Evolutionary conservation across 768 basidiomycete genomes (phyloP).

Genomic region (Phaeotremella fagi): DNA sequence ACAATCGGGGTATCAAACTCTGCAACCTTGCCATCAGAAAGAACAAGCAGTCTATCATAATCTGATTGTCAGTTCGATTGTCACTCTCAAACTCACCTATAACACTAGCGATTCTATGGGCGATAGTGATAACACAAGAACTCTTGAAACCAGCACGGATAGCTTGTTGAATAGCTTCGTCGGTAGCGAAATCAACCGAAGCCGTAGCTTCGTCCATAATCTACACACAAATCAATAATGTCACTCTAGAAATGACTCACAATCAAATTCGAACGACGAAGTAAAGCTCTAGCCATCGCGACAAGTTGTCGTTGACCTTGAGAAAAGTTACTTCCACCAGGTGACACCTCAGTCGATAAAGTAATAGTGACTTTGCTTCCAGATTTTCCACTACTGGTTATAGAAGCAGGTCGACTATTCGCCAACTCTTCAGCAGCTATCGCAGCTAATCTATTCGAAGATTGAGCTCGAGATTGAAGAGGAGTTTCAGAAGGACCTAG

Average conservation of each 20-base stretch:
- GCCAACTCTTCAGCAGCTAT: conserved; percentile 19
- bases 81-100: conserved; percentile 40
- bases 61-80: conserved; percentile 15
- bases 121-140: conserved; percentile 47
- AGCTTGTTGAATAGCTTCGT: conserved; percentile 45
- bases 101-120: conserved; percentile 42
- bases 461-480: conserved; percentile 20
- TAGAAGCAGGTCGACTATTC: conserved; percentile 6
- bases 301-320: conserved; percentile 77
- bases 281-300: conserved; percentile 35
- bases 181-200: conserved; percentile 47
- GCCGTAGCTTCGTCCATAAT: conserved; percentile 48
- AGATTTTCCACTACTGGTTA: not conserved
- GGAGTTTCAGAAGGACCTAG: conserved; percentile 59
- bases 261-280: conserved; percentile 33
- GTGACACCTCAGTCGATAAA: conserved; percentile 72
- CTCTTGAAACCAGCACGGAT: conserved; percentile 46
- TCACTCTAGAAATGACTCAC: conserved; percentile 15
- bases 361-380: conserved; percentile 51
- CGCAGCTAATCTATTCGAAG: conserved; percentile 16
- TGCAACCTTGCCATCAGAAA: conserved; percentile 46
- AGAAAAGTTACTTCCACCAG: conserved; percentile 85
- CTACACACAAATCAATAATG: conserved; percentile 7
- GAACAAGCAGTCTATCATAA: conserved; percentile 47
- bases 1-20: conserved; percentile 48